Evolutionary conservation across 2,329 filamentous ascomycete genomes (phyloP), one percentile per base, ranked within the genome.

Genomic region (Falciphora oryzae): DNA sequence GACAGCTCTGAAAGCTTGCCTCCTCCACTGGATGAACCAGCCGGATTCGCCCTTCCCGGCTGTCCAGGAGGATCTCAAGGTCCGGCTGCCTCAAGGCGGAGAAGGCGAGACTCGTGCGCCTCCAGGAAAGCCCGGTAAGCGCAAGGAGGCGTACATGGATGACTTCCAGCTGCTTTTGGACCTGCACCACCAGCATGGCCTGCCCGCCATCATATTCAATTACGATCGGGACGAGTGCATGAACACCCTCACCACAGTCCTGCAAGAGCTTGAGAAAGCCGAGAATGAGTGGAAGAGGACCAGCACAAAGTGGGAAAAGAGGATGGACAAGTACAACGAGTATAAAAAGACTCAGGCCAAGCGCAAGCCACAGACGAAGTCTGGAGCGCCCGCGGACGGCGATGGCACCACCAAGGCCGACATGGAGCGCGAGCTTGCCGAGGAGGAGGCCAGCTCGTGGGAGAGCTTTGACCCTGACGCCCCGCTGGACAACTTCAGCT

Each of bases 161-260:
- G 44, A 57, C 10, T 77, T 90, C 25, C 81, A 85, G 1, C 75
- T 91, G 35, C 77, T 89, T 0, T 80, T 77, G 22, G 81, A 86
- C 38, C 78, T 93, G 0, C 83, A 91, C 25, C 53, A 58, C 2
- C 83, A 86, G 65, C 83, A 85, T 64, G 89, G 88, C 0, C 79
- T 94, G 1, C 91, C 90, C 0, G 90, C 88, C 0, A 86, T 94
- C 16, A 74, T 93, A 1, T 94, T 94, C 79, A 91, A 91, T 71
- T 94, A 91, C 69, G 88, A 93, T 68, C 85, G 89, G 61, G 73
- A 74, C 1, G 74, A 78, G 35, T 93, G 91, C 69, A 89, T 92
- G 73, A 73, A 74, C 13, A 83, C 89, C 32, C 82, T 84, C 31
- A 69, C 73, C 29, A 70, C 75, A 0, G 69, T 93, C 0, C 72